Evolutionary conservation across 2,329 filamentous ascomycete genomes (phyloP).

Genomic region (Zalaria obscura): DNA sequence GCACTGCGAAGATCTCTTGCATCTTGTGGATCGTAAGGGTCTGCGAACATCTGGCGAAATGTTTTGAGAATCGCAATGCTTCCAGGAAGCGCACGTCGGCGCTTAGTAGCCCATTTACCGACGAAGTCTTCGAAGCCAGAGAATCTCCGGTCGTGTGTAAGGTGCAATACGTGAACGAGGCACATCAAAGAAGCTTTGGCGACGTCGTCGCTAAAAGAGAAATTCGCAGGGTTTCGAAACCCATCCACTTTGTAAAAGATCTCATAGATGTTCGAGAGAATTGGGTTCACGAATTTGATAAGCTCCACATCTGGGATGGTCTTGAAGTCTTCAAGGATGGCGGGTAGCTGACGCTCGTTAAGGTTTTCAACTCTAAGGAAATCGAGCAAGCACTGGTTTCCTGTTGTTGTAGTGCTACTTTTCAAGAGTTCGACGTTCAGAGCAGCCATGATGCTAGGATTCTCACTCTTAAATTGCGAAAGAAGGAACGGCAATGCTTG

Average conservation of each 20-base stretch:
- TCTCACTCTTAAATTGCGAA: constrained; percentile 4
- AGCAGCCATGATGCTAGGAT: constrained; percentile 59
- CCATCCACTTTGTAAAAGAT: constrained; percentile 3
- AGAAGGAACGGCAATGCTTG: constrained; percentile 56
- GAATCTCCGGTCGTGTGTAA: constrained; percentile 7
- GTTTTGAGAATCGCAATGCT: constrained; percentile 5
- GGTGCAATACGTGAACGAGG: constrained; percentile 5
- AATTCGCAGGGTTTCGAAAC: not conserved
- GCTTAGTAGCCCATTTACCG: constrained; percentile 4
- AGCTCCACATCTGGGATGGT: constrained; percentile 97
- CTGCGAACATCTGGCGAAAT: constrained; percentile 5
- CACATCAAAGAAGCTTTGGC: constrained; percentile 6
- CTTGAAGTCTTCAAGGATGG: constrained; percentile 65
- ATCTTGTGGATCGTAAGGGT: constrained; percentile 7
- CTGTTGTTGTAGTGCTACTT: constrained; percentile 87
- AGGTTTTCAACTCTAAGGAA: constrained; percentile 3
- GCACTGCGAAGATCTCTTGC: constrained; percentile 7
- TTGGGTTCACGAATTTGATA: constrained; percentile 64
- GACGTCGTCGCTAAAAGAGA: constrained; percentile 1
- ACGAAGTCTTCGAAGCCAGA: constrained; percentile 4
- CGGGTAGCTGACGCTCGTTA: constrained; percentile 39
- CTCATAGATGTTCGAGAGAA: constrained; percentile 2
- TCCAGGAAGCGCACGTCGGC: constrained; percentile 5
- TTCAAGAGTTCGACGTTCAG: constrained; percentile 71
- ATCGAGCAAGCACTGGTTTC: constrained; percentile 33